Conservation (phyloP, 2,329 filamentous ascomycete species). For the Emmonsia crescens region DNA sequence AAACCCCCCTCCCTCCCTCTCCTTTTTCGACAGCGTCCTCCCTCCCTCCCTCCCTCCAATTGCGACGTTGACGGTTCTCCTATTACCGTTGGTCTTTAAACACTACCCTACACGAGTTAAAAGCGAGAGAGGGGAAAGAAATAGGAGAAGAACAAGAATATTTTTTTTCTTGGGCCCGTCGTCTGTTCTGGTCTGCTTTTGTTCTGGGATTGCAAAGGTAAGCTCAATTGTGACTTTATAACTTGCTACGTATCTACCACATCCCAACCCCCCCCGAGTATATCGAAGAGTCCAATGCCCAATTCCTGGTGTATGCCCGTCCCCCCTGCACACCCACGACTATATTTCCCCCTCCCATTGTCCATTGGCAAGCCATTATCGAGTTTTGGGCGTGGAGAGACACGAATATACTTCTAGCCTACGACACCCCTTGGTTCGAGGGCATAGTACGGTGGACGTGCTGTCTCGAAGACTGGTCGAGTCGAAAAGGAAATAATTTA, state of each 20-base stretch:
- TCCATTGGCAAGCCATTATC: neutral
- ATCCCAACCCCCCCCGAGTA: neutral
- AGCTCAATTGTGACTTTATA: neutral
- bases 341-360: neutral
- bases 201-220: neutral
- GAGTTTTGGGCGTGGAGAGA: neutral
- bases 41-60: neutral
- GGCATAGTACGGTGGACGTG: neutral
- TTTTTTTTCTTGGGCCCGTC: neutral
- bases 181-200: no score
- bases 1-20: slow-evolving; percentile 11
- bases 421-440: neutral
- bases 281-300: neutral
- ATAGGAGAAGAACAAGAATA: neutral
- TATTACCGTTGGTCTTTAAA: neutral
- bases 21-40: slow-evolving; percentile 8
- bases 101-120: neutral
- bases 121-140: neutral
- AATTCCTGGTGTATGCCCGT: neutral
- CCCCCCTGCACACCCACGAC: neutral
- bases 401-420: neutral
- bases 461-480: neutral
- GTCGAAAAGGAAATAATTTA: neutral
- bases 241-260: neutral
- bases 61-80: neutral